A percentile compares a stretch with the other conserved stretches of the same genome.
Evolutionary conservation across 495 filamentous ascomycete species (phyloP).

Genomic region (Trichocladium uniseriatum): DNA sequence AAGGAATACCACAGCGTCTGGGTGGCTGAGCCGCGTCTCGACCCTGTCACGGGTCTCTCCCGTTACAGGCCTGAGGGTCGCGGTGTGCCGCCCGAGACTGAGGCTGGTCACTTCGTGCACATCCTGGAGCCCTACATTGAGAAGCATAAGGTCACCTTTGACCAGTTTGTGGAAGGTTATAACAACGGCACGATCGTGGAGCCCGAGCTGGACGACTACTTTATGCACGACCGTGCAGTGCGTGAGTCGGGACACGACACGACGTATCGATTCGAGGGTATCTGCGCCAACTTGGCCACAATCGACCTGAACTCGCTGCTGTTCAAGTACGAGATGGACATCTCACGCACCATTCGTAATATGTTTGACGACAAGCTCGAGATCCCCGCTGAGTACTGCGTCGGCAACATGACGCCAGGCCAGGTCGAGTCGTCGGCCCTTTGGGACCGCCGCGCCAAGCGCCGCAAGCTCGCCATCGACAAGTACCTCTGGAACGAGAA

Average conservation of each 20-base stretch:
- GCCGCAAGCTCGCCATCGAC: conserved; percentile 70
- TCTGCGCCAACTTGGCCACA: conserved; percentile 82
- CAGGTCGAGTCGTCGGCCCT: conserved; percentile 66
- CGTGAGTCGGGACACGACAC: conserved; percentile 98
- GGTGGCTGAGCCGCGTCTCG: conserved; percentile 70
- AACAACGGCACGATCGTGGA: conserved; percentile 69
- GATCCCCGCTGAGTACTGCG: conserved; percentile 72
- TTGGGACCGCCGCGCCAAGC: conserved; percentile 81
- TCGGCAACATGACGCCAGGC: conserved; percentile 44
- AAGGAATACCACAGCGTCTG: conserved; percentile 94
- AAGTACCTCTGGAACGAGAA: conserved; percentile 85
- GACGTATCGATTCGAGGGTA: conserved; percentile 78
- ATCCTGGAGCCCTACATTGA: conserved; percentile 76
- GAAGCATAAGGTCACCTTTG: conserved; percentile 71
- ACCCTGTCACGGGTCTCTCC: conserved; percentile 73
- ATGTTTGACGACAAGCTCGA: conserved; percentile 69
- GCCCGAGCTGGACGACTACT: conserved; percentile 87
- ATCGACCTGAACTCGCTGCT: conserved; percentile 88
- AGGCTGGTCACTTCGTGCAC: conserved; percentile 78
- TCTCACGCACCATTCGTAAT: conserved; percentile 69
- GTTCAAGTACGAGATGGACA: conserved; percentile 94
- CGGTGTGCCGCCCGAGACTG: conserved; percentile 91
- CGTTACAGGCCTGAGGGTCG: conserved; percentile 82
- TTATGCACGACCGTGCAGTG: conserved; percentile 87
- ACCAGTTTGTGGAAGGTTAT: conserved; percentile 78